Evolutionary conservation across 768 basidiomycete species (phyloP), one percentile per base, ranked within the genome.

Genomic region (Crassisporium funariophilum): DNA sequence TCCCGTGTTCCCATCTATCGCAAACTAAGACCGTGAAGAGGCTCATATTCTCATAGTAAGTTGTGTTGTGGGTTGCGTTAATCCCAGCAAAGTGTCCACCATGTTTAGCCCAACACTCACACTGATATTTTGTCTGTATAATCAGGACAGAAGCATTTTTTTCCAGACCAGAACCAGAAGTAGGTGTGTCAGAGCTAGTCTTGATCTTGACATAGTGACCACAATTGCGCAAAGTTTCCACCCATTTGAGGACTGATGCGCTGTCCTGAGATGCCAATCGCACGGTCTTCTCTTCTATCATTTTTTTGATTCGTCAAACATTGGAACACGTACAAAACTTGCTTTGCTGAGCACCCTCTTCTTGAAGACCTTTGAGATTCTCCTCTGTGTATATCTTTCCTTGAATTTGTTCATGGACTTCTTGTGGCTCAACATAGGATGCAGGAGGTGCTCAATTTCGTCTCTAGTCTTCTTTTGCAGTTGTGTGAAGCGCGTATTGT

Each of bases 31-130:
- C 21, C 2, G 47, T 49, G 4, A 41, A 41, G 6, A 53, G 24
- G 25, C 20, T 53, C 39, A 46, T 49, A 46, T 49, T 49, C 21
- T 46, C 13, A 16, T 53, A 53, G 11, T 41, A n/a, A 2, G 52
- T 53, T 2, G 48, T 53, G 35, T 53, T 53, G 34, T 53, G 48
- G n/a, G 52, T 53, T 13, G 42, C 43, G 35, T 53, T 47, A 16
- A 53, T 46, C 5, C 37, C 42, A 5, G 39, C 23, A 38, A 49
- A 31, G 7, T 19, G 17, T 2, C 23, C 5, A 11, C 43, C 44
- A 46, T 46, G 19, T 4, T 27, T 8, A 2, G 21, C n/a, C 23
- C 24, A 53, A 15, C 31, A 29, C 17, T 45, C 39, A 4, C n/a
- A 23, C 27, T 53, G 52, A 13, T 35, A 53, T 12, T 17, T 21